These are phyloP conservation scores for Lactifluus rugatus DNA, from an alignment of 768 basidiomycete genomes.

Conservation along the genomic window DNA sequence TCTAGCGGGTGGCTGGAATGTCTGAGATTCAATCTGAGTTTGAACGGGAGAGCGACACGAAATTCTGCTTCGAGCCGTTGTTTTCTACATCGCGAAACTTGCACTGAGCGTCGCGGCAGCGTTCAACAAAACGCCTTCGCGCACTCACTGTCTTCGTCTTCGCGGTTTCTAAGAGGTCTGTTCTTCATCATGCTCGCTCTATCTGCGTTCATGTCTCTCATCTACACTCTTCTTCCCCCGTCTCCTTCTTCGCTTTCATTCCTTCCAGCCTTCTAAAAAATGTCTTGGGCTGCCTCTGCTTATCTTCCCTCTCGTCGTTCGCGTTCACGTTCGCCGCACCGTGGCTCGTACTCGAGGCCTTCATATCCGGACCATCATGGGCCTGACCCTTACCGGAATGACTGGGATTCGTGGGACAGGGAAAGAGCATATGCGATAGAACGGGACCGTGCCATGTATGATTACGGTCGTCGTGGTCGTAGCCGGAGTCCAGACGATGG, in stretches of 20 bases:
- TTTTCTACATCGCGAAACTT: slow-evolving; percentile 52
- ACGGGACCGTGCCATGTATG: slow-evolving; percentile 58
- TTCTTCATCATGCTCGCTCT: slow-evolving; percentile 86
- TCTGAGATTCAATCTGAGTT: slow-evolving; percentile 31
- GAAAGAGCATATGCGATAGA: slow-evolving; percentile 63
- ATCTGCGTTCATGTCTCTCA: slow-evolving; percentile 62
- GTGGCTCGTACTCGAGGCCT: slow-evolving; percentile 44
- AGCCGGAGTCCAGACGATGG: slow-evolving; percentile 81
- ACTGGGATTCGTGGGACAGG: slow-evolving; percentile 67
- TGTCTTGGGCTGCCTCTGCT: slow-evolving; percentile 59
- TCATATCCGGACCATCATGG: slow-evolving; percentile 51
- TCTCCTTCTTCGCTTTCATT: slow-evolving; percentile 45
- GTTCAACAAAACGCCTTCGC: slow-evolving; percentile 32
- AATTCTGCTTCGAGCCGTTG: slow-evolving; percentile 19
- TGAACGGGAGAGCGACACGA: slow-evolving; percentile 25
- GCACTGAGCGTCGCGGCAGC: slow-evolving; percentile 32
- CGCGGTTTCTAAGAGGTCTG: slow-evolving; percentile 74
- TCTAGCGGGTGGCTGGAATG: slow-evolving; percentile 23
- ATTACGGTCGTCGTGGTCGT: slow-evolving; percentile 58
- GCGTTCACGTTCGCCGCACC: slow-evolving; percentile 68
- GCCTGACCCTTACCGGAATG: slow-evolving; percentile 47
- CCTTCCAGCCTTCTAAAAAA: slow-evolving; percentile 39
- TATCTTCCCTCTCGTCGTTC: slow-evolving; percentile 71
- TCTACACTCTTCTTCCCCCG: slow-evolving; percentile 42
- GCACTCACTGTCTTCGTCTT: slow-evolving; percentile 30